A percentile compares a stretch with the other conserved stretches of the same genome.
These are phyloP conservation scores for Colletotrichum acutatum DNA, from an alignment of 2,329 filamentous ascomycete genomes.

Conservation along the genomic window DNA sequence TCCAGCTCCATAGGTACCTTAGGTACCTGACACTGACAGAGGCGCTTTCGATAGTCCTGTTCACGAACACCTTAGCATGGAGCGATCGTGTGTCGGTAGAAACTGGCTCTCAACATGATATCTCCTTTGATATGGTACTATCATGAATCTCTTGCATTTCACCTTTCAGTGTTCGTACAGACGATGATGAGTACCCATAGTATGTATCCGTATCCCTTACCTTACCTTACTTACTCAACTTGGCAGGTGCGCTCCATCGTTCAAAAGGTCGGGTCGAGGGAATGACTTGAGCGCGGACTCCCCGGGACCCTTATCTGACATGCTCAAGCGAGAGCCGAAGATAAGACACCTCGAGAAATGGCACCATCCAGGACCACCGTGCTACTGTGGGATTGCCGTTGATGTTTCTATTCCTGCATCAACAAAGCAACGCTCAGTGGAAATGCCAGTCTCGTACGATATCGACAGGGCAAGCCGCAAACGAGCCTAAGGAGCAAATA, in stretches of 20 bases:
- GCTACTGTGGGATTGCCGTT: conserved; percentile 2
- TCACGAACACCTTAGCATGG: no score
- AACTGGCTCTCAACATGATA: neutral
- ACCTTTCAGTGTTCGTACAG: no score
- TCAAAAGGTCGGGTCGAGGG: neutral
- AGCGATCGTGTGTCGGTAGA: neutral
- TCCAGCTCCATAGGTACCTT: neutral
- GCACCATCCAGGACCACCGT: neutral
- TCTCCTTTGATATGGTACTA: neutral
- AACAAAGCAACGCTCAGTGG: conserved; percentile 17
- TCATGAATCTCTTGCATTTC: no score
- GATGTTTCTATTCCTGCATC: conserved; percentile 16
- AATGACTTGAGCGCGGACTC: neutral
- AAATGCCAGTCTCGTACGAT: conserved; percentile 17
- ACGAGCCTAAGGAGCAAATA: neutral
- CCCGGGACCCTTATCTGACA: neutral
- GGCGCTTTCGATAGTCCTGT: neutral
- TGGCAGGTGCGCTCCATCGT: neutral
- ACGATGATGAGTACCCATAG: no score
- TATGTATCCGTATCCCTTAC: no score
- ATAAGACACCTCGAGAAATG: conserved; percentile 8
- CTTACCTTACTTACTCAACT: no score
- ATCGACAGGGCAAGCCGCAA: neutral
- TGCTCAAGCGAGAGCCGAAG: neutral
- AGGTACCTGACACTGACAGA: neutral